Percentiles rank a stretch among this genome's conserved stretches.
These are phyloP conservation scores for Tylopilus cervinicoccineus DNA, from an alignment of 768 basidiomycete genomes.

Conservation along the genomic window DNA sequence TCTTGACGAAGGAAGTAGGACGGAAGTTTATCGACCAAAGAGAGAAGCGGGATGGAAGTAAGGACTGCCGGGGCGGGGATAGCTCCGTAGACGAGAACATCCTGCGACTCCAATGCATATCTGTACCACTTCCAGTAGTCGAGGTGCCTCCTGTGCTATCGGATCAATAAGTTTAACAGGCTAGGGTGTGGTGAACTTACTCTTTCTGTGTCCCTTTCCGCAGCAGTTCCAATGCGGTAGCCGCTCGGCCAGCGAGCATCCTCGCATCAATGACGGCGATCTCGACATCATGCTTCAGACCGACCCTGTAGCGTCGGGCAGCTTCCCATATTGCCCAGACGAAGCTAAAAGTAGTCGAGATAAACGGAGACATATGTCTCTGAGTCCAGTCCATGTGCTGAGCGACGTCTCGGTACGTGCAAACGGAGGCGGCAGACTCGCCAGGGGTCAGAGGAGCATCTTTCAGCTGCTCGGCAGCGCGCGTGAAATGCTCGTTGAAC, in stretches of 20 bases:
- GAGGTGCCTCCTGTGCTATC: constrained; percentile 43
- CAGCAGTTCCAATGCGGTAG: constrained; percentile 64
- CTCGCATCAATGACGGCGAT: constrained; percentile 76
- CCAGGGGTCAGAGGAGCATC: constrained; percentile 30
- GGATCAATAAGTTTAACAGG: neutral
- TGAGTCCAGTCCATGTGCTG: constrained; percentile 78
- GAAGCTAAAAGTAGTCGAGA: constrained; percentile 78
- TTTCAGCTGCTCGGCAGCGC: constrained; percentile 36
- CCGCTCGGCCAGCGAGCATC: constrained; percentile 51
- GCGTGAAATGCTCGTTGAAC: constrained; percentile 46
- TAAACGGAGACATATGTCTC: constrained; percentile 61
- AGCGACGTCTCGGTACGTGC: constrained; percentile 59
- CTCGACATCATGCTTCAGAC: constrained; percentile 71
- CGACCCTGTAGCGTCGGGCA: constrained; percentile 64
- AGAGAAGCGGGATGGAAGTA: constrained; percentile 64
- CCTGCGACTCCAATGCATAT: constrained; percentile 71
- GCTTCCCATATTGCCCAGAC: constrained; percentile 84
- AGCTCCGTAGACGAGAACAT: constrained; percentile 66
- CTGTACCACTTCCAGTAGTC: constrained; percentile 77
- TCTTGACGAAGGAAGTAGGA: constrained; percentile 57
- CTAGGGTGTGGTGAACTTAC: constrained; percentile 37
- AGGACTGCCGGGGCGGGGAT: constrained; percentile 65
- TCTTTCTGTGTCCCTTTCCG: constrained; percentile 47
- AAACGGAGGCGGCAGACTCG: constrained; percentile 25
- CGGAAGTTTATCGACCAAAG: constrained; percentile 63